Evolutionary conservation across 176 grass and related monocot genomes (phyloP).

Genomic region (Microstegium vimineum): DNA sequence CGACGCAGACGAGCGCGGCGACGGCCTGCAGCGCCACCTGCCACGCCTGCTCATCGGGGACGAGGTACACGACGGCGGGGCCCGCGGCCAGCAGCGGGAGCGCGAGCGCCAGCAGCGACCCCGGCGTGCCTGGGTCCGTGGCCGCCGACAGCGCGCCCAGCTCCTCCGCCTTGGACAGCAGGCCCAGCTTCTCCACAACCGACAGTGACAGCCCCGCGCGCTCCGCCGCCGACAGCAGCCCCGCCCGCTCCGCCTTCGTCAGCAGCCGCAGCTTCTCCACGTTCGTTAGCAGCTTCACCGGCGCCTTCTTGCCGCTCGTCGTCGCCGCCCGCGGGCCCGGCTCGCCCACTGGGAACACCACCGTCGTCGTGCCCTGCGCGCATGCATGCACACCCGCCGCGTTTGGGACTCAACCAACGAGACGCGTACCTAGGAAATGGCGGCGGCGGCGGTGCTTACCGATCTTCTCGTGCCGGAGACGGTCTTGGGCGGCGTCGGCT

Average conservation of each 20-base stretch:
- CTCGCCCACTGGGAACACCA: slow-evolving; percentile 81
- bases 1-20: slow-evolving; percentile 56
- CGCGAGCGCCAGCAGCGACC: slow-evolving; percentile 53
- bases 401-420: not conserved
- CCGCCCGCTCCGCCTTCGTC: slow-evolving; percentile 89
- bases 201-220: slow-evolving; percentile 83
- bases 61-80: slow-evolving; percentile 61
- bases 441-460: not conserved
- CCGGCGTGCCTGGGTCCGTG: slow-evolving; percentile 67
- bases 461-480: slow-evolving; percentile 35
- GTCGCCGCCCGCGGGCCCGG: slow-evolving; percentile 30
- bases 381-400: not conserved
- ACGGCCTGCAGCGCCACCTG: slow-evolving; percentile 74
- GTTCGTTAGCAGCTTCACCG: slow-evolving; percentile 87
- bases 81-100: slow-evolving; percentile 55
- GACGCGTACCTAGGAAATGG: not conserved
- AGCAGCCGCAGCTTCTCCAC: slow-evolving; percentile 90
- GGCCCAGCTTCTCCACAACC: slow-evolving; percentile 66
- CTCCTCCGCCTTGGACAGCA: slow-evolving; percentile 93
- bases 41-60: slow-evolving; percentile 82
- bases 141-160: slow-evolving; percentile 81
- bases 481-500: slow-evolving; percentile 13
- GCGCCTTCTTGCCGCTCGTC: slow-evolving; percentile 15
- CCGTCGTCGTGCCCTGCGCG: slow-evolving; percentile 62
- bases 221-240: slow-evolving; percentile 81